Base-by-base conservation (phyloP, 2,329 filamentous ascomycete genomes). In the Magnaporthales sp. region DNA sequence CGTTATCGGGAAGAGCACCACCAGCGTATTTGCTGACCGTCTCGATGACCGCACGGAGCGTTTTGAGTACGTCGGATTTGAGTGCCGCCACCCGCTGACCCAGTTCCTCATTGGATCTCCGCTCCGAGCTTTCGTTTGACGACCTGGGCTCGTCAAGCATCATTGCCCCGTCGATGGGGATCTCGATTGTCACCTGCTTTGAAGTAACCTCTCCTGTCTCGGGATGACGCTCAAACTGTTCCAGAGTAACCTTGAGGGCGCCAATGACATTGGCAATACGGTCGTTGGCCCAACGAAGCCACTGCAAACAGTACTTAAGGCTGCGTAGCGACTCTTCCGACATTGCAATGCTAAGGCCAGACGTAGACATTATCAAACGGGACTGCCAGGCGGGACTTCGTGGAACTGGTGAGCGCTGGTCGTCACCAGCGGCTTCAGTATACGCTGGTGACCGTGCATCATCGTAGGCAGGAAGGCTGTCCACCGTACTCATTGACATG, bases 1-100 rank as follows among this genome's bases (percentile, higher is more conserved):
- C 94, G 70, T 97, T 97, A 66, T 95, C 91, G 0, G 95, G 94
- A 2, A 99, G 81, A 0, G 93, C 92, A 54, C 92, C 92, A n/a
- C 93, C 93, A 0, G 93, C 91, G 72, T 97, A 96, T 71, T 89
- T 92, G 67, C 91, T 96, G 0, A 99, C 92, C 6, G 91, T 89
- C 69, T 91, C 87, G 54, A 96, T 91, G 31, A 93, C 91, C 66
- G 89, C 87, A 70, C 93, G 91, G 13, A 98, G 83, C 0, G 89
- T 90, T 71, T 90, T 89, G 69, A 97, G 85, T 2, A 95, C 86
- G 67, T 93, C 91, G 5, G 81, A 81, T 72, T 88, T 88, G 62
- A 92, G 80, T 1, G 81, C 82, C 13, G 89, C 86, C 62, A 97
- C 91, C 66, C 84, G 84, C 63, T 86, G 84, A 4, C 82, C 83